Percentiles rank a stretch among this genome's conserved stretches.
These are phyloP conservation scores for Pseudocercospora pini-densiflorae DNA, from an alignment of 2,329 filamentous ascomycete genomes.

Conservation along the genomic window DNA sequence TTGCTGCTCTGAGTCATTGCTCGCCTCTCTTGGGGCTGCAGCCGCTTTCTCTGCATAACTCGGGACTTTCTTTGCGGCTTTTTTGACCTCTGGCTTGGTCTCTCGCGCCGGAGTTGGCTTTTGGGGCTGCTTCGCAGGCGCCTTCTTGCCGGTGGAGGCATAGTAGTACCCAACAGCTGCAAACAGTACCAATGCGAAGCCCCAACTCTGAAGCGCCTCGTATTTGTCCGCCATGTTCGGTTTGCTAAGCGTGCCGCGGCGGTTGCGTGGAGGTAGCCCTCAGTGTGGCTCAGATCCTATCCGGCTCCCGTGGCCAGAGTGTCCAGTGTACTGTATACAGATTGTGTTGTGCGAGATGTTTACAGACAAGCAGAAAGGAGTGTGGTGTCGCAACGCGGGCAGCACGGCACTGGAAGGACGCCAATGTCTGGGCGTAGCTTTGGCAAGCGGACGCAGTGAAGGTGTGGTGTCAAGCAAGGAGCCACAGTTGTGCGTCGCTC, in stretches of 20 bases:
- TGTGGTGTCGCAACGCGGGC: not conserved
- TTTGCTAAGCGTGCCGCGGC: not conserved
- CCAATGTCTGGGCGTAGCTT: constrained; percentile 9
- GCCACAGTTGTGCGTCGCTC: not conserved
- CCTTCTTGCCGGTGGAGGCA: constrained; percentile 21
- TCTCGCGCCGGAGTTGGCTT: constrained; percentile 6
- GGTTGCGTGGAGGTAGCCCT: not conserved
- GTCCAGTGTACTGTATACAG: not conserved
- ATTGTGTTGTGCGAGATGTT: not conserved
- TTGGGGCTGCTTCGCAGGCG: constrained; percentile 13
- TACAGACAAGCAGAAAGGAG: not conserved
- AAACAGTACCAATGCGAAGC: constrained; percentile 10
- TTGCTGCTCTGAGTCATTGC: not conserved
- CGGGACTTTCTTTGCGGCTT: constrained; percentile 18
- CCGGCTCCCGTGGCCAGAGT: not conserved
- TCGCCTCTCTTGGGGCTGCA: not conserved
- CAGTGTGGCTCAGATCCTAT: not conserved
- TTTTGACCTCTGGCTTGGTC: constrained; percentile 6
- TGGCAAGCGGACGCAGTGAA: constrained; percentile 1
- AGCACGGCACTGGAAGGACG: not conserved
- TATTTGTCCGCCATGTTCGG: constrained; percentile 7
- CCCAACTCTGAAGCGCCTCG: constrained; percentile 14
- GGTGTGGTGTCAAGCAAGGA: not conserved
- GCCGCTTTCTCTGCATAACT: constrained; percentile 15
- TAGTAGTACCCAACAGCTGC: constrained; percentile 17